Conservation (phyloP, 257 asterid species). For the Capsicum pubescens region DNA sequence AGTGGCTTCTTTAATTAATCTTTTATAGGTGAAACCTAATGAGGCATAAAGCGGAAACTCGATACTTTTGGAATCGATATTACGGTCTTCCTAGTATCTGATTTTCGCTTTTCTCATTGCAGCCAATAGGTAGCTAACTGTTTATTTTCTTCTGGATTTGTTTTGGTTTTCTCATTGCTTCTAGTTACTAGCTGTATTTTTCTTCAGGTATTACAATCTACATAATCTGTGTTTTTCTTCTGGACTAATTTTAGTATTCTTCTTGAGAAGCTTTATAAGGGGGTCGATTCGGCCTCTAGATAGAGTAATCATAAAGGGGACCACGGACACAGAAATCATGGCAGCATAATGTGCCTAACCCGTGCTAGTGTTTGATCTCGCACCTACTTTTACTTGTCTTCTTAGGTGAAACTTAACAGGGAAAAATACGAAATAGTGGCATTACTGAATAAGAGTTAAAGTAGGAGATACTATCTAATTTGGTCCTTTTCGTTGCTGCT, state of each 20-base stretch:
- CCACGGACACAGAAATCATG: neutral
- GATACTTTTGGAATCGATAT: neutral
- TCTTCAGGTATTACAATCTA: too few relatives aligned
- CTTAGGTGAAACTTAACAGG: neutral
- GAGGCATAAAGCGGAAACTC: neutral
- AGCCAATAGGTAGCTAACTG: neutral
- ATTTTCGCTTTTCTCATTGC: neutral
- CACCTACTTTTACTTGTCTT: neutral
- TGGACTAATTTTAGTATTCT: too few relatives aligned
- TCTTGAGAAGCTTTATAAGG: neutral
- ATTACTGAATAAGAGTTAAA: neutral
- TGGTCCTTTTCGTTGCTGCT: too few relatives aligned
- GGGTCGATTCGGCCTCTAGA: neutral
- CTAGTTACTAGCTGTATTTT: too few relatives aligned
- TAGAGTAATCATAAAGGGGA: neutral
- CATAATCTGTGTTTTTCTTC: neutral
- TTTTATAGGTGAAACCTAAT: neutral
- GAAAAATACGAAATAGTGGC: neutral
- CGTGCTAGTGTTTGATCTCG: neutral
- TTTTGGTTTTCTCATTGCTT: too few relatives aligned
- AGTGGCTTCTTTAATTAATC: neutral
- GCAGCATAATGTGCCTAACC: neutral
- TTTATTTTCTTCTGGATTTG: neutral
- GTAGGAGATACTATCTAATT: conserved; percentile 32
- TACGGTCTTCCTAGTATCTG: neutral